A percentile compares a stretch with the other conserved stretches of the same genome.
Evolutionary conservation across 139 green algal genomes (phyloP).

Genomic region (Astrephomene gubernaculifera): DNA sequence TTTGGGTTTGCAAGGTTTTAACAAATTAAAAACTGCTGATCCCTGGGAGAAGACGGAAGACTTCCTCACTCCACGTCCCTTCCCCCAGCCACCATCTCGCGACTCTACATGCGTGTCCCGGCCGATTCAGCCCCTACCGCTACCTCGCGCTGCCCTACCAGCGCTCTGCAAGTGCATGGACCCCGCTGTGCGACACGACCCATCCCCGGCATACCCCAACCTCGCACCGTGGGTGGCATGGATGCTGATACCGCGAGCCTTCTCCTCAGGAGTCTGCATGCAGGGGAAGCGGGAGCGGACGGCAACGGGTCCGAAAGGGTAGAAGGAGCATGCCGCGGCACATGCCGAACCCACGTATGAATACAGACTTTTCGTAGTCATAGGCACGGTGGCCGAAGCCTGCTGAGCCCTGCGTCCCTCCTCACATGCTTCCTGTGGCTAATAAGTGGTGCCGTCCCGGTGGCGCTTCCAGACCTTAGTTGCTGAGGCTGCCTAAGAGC

Average conservation of each 20-base stretch:
- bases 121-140: no score
- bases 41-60: no score
- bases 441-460: neutral
- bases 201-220: no score
- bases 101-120: no score
- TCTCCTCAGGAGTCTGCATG: constrained; percentile 95
- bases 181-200: no score
- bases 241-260: constrained; percentile 99
- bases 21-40: no score
- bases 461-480: neutral
- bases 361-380: neutral
- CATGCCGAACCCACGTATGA: neutral
- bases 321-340: neutral
- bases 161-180: no score
- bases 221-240: constrained; percentile 89
- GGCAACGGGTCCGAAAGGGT: neutral
- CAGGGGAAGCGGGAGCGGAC: neutral
- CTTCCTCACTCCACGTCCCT: no score
- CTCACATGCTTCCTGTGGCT: neutral
- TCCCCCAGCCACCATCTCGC: no score
- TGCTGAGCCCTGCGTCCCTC: neutral
- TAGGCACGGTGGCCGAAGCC: neutral
- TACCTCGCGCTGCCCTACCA: no score
- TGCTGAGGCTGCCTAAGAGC: neutral
- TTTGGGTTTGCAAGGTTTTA: no score